A percentile compares a stretch with the other conserved stretches of the same genome.
These are phyloP conservation scores for Fusarium paranaense DNA, from an alignment of 2,329 filamentous ascomycete species.

Conservation along the genomic window DNA sequence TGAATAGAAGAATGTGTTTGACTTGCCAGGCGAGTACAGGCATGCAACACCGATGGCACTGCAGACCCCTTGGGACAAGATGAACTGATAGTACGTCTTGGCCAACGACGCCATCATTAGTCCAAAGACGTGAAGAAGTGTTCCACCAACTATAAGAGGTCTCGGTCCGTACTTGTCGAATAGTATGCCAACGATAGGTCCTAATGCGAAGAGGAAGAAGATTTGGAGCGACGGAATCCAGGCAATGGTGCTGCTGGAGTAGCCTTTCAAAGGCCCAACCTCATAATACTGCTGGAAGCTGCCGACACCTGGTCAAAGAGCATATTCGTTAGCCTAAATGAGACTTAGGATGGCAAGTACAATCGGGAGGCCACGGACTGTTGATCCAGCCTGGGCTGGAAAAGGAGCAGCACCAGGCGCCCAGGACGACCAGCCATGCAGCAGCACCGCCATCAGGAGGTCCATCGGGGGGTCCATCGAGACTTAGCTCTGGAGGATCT, in stretches of 20 bases:
- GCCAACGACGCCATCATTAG: not conserved
- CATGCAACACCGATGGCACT: not conserved
- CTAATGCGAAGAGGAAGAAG: not conserved
- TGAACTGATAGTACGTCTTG: not conserved
- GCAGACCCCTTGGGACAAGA: not conserved
- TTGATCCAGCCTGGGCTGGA: slow-evolving; percentile 5
- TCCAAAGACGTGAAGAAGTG: not conserved
- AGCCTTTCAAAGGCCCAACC: not conserved
- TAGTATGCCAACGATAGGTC: not conserved
- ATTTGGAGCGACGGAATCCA: not conserved
- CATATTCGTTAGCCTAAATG: not conserved
- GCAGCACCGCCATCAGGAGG: not conserved
- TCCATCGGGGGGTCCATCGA: not conserved
- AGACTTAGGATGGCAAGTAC: not conserved
- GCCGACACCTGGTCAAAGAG: not conserved
- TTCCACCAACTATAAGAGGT: not conserved
- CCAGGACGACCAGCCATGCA: not conserved
- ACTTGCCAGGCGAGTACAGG: not conserved
- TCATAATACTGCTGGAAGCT: not conserved
- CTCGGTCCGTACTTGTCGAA: not conserved
- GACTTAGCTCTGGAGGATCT: not conserved
- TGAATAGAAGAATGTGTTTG: fast-evolving
- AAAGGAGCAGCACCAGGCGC: slow-evolving; percentile 1
- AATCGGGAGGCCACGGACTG: not conserved
- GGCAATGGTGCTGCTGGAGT: not conserved